Percentiles rank a stretch among this genome's conserved stretches.
Evolutionary conservation across 2,329 filamentous ascomycete genomes (phyloP).

Genomic region (Drechslerella coelobrocha): DNA sequence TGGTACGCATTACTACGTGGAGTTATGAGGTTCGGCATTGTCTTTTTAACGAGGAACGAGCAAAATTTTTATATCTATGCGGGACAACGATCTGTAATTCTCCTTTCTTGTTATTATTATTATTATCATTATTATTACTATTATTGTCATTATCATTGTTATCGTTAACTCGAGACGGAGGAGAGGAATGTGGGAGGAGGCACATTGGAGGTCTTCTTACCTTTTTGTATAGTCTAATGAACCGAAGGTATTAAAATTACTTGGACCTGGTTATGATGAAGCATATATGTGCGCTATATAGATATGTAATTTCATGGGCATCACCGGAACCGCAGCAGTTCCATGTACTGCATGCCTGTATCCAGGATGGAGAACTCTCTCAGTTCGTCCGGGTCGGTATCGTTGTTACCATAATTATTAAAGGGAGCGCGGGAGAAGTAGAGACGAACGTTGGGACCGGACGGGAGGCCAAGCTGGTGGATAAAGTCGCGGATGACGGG

Average conservation of each 20-base stretch:
- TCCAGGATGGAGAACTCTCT: conserved; percentile 53
- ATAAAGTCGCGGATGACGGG: conserved; percentile 53
- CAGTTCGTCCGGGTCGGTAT: conserved; percentile 28
- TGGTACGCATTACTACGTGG: conserved; percentile 9
- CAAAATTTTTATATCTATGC: neutral
- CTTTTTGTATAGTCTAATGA: too few relatives aligned
- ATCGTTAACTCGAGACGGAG: too few relatives aligned
- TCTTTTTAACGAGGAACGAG: too few relatives aligned
- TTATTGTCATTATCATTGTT: too few relatives aligned
- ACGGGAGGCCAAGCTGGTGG: conserved; percentile 50
- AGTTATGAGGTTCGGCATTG: neutral
- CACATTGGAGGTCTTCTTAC: too few relatives aligned
- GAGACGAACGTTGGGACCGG: conserved; percentile 51
- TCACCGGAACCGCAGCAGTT: conserved; percentile 52
- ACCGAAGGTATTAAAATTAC: too few relatives aligned
- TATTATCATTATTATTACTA: too few relatives aligned
- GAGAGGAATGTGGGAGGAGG: too few relatives aligned
- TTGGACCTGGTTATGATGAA: too few relatives aligned
- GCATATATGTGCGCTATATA: too few relatives aligned
- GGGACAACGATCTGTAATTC: neutral
- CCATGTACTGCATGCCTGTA: conserved; percentile 55
- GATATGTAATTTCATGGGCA: too few relatives aligned
- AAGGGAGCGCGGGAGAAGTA: conserved; percentile 49
- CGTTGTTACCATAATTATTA: conserved; percentile 1
- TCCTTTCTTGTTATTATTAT: too few relatives aligned